Evolutionary conservation across 495 filamentous ascomycete genomes (phyloP).

Genomic region (Hypoxylon rickii): DNA sequence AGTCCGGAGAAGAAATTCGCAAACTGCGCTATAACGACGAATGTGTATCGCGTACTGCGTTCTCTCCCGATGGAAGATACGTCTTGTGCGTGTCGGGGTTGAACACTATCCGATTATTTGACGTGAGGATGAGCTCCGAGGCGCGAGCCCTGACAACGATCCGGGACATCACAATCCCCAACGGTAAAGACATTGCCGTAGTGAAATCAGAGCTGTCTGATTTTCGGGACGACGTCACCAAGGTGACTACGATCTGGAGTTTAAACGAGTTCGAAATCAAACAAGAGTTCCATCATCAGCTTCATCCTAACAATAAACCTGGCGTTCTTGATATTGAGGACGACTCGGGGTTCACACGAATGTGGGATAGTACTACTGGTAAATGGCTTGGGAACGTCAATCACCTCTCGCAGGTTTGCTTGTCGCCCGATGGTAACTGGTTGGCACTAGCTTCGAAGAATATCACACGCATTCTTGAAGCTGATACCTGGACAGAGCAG

Average conservation of each 20-base stretch:
- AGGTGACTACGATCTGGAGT: neutral
- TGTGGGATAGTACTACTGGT: slow-evolving; percentile 1
- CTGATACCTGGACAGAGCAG: neutral
- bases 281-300: neutral
- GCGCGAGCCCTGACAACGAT: neutral
- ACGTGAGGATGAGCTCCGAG: neutral
- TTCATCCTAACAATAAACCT: neutral
- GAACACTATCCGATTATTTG: slow-evolving; percentile 17
- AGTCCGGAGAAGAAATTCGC: neutral
- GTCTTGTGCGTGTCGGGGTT: slow-evolving; percentile 18
- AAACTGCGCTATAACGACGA: neutral
- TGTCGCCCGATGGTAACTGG: neutral
- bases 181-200: neutral
- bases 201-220: neutral
- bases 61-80: slow-evolving; percentile 9
- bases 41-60: neutral
- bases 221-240: too few relatives aligned
- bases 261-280: neutral
- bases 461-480: slow-evolving; percentile 1
- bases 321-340: too few relatives aligned
- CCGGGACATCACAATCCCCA: neutral
- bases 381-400: neutral
- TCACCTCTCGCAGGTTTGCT: neutral
- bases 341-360: neutral
- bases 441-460: neutral